Evolutionary conservation across 2,329 filamentous ascomycete genomes (phyloP), one percentile per base, ranked within the genome.

Genomic region (Paraconiothyrium brasiliense): DNA sequence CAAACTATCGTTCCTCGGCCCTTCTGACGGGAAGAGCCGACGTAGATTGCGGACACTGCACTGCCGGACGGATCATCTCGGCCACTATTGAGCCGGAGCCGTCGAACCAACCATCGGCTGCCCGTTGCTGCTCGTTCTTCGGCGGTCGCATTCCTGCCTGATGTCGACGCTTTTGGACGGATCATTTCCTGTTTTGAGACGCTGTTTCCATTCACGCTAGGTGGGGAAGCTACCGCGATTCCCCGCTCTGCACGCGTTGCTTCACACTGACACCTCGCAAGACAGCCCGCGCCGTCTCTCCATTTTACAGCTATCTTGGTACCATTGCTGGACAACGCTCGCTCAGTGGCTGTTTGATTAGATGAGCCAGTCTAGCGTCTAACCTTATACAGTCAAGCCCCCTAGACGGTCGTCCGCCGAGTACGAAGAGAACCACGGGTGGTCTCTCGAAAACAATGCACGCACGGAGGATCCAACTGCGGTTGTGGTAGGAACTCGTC

Each of bases 21-120:
- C 54, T 56, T 56, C 43, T 56, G 10, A n/a, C 43, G 54, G 54
- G 54, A 22, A 32, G 41, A 37, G 30, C 54, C 51, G 35, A 24
- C 22, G 8, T 27, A 54, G 24, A 43, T n/a, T 16, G 39, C 37
- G 37, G 51, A 44, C 16, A 20, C 22, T 44, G 27, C 41, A 47
- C 54, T n/a, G 13, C 37, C 37, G 37, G 1, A 9, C 54, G 20
- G 13, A 37, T 27, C 20, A 8, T 13, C 51, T 52, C 49, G 13
- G 24, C 47, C 24, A 27, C 47, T 4, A 32, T 49, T 20, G 20
- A 20, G 20, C 20, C 32, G 7, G 4, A 27, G 34, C 49, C 32
- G 22, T 24, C 20, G 48, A 50, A 35, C 16, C 11, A 4, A 34
- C 22, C 16, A 20, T 35, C 30, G 47, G 47, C 47, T 35, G 46